These are phyloP conservation scores for Metarhizium anisopliae DNA, from an alignment of 2,329 filamentous ascomycete genomes.

Conservation along the genomic window DNA sequence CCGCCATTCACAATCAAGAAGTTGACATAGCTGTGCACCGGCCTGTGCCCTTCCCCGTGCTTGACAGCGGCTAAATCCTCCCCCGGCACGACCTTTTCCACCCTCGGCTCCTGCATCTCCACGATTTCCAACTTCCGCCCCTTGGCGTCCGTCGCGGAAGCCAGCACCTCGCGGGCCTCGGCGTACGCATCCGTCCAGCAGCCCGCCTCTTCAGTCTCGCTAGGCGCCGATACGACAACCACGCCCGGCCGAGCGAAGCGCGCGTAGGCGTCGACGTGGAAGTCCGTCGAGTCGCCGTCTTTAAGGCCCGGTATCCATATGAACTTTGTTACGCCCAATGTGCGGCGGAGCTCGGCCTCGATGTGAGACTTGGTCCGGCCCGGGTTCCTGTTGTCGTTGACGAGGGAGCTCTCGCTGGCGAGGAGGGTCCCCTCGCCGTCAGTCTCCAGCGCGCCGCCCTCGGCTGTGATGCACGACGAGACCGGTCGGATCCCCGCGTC, in stretches of 20 bases:
- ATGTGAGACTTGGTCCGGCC: conserved; percentile 10
- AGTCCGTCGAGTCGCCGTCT: conserved; percentile 17
- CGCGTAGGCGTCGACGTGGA: conserved; percentile 19
- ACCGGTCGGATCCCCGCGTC: neutral
- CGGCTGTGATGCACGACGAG: conserved; percentile 4
- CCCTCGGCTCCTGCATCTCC: conserved; percentile 13
- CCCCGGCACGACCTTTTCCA: neutral
- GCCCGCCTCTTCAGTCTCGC: no score
- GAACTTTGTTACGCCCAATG: conserved; percentile 15
- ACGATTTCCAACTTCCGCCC: conserved; percentile 14
- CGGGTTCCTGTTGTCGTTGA: conserved; percentile 20
- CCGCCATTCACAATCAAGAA: conserved; percentile 20
- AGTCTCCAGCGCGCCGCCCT: conserved; percentile 18
- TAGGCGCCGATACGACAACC: conserved; percentile 8
- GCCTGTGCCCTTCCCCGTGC: conserved; percentile 1
- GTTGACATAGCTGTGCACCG: conserved; percentile 16
- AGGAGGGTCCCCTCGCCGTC: conserved; percentile 20
- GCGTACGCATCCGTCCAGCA: no score
- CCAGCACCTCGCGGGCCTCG: no score
- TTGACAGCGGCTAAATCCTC: conserved; percentile 1
- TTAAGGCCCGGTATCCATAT: conserved; percentile 19
- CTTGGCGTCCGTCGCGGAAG: conserved; percentile 5
- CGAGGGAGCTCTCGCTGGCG: conserved; percentile 18
- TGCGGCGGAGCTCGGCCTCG: conserved; percentile 13
- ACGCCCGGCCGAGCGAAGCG: conserved; percentile 16